Percentiles rank a stretch among this genome's conserved stretches.
phyloP scores from a whole-genome alignment of 2,329 filamentous ascomycete genomes.

The Huntiella omanensis region DNA sequence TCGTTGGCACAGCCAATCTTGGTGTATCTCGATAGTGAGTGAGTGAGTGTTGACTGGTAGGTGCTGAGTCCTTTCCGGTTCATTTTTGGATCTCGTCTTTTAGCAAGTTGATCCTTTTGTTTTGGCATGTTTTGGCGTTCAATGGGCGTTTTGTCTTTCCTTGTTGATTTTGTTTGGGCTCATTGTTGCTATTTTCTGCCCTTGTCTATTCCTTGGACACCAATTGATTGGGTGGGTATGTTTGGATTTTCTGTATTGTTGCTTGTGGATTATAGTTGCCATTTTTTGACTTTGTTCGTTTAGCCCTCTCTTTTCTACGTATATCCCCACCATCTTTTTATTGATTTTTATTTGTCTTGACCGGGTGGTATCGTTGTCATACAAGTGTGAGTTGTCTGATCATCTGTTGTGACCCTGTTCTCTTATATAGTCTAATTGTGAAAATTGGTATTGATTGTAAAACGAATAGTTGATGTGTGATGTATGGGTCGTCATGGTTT shows the following conservation, averaged over 20 bases:
- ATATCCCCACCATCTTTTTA: constrained; percentile 1
- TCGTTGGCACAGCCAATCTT: constrained; percentile 2
- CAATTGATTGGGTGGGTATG: not conserved
- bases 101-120: constrained; percentile 1
- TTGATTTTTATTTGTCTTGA: not conserved
- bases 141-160: constrained; percentile 5
- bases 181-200: constrained; percentile 1
- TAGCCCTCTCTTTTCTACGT: not conserved
- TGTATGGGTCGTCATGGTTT: constrained; percentile 12
- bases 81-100: not conserved
- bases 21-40: not conserved
- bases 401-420: not conserved
- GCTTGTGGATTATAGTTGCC: not conserved
- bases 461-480: too few species aligned
- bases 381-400: not conserved
- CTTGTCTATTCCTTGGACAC: not conserved
- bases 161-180: constrained; percentile 1
- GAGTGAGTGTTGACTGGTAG: not conserved
- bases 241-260: not conserved
- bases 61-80: not conserved
- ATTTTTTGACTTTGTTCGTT: not conserved
- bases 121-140: constrained; percentile 10
- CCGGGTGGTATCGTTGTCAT: not conserved
- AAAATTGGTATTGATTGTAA: too few species aligned
- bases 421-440: not conserved